phyloP scores from a whole-genome alignment of 2,329 filamentous ascomycete species.

The Sclerotinia sclerotiorum region DNA sequence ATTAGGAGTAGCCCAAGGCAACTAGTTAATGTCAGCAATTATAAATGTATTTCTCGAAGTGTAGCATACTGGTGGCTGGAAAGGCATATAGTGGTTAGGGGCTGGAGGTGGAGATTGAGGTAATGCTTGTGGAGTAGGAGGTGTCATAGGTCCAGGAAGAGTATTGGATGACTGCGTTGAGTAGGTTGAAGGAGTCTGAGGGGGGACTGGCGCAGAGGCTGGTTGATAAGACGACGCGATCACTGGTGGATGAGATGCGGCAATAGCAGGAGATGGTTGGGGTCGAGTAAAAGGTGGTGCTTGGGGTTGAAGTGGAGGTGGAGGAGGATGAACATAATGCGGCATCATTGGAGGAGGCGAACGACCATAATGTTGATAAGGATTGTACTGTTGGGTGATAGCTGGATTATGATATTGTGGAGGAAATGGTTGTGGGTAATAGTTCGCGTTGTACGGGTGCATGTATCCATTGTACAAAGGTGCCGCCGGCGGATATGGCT shows the following conservation, averaged over 20 bases:
- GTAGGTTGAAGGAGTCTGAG: constrained; percentile 43
- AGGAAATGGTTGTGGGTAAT: constrained; percentile 57
- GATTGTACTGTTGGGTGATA: constrained; percentile 50
- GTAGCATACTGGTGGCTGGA: constrained; percentile 52
- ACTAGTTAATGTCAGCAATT: constrained; percentile 44
- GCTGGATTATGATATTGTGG: constrained; percentile 57
- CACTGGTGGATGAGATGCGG: constrained; percentile 56
- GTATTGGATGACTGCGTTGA: constrained; percentile 40
- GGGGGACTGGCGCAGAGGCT: constrained; percentile 42
- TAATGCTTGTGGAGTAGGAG: constrained; percentile 46
- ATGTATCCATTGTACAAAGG: constrained; percentile 54
- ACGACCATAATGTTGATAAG: constrained; percentile 47
- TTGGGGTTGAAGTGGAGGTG: constrained; percentile 35
- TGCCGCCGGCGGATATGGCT: constrained; percentile 45
- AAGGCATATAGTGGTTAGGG: constrained; percentile 39
- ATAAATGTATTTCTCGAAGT: constrained; percentile 11
- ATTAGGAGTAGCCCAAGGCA: constrained; percentile 56
- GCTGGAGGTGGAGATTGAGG: constrained; percentile 35
- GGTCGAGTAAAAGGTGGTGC: constrained; percentile 47
- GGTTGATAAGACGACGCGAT: constrained; percentile 48
- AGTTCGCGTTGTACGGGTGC: constrained; percentile 50
- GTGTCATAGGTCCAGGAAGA: constrained; percentile 45
- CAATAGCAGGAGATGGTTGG: constrained; percentile 53
- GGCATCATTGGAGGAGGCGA: constrained; percentile 53
- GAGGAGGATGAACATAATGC: constrained; percentile 51